Evolutionary conservation across 345 rosid genomes (phyloP).

Genomic region (Ailanthus altissimus): DNA sequence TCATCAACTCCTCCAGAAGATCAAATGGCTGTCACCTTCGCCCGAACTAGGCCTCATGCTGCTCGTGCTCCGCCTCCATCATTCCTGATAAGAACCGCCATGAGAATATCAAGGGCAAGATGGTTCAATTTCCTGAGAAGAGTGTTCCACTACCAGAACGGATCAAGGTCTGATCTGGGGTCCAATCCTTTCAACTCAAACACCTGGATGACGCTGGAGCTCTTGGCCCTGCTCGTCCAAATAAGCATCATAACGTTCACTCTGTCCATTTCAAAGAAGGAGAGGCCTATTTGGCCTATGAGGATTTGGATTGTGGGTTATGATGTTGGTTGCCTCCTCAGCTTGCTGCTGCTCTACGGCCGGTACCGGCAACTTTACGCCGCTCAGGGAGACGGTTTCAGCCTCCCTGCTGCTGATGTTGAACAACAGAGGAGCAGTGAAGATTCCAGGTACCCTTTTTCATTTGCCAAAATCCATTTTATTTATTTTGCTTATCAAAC

Average conservation of each 20-base stretch:
- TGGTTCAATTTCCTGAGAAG: slow-evolving; percentile 94
- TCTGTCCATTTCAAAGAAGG: slow-evolving; percentile 61
- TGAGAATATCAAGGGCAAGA: slow-evolving; percentile 89
- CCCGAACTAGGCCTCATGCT: slow-evolving; percentile 54
- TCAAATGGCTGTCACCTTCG: slow-evolving; percentile 18
- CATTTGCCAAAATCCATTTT: neutral
- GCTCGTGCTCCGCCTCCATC: slow-evolving; percentile 40
- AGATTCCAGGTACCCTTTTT: slow-evolving; percentile 65
- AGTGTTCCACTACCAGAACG: slow-evolving; percentile 95
- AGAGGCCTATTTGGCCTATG: slow-evolving; percentile 92
- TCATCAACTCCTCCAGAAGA: slow-evolving; percentile 46
- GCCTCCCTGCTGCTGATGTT: slow-evolving; percentile 40
- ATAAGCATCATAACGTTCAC: slow-evolving; percentile 62
- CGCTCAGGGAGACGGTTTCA: slow-evolving; percentile 51
- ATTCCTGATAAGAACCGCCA: slow-evolving; percentile 58
- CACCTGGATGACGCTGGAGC: slow-evolving; percentile 87
- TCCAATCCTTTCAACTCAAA: slow-evolving; percentile 89
- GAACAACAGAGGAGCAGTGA: slow-evolving; percentile 81
- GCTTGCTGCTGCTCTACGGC: slow-evolving; percentile 70
- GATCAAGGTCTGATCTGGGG: slow-evolving; percentile 80
- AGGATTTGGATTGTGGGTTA: slow-evolving; percentile 88
- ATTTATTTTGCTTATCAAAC: neutral
- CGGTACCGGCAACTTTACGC: slow-evolving; percentile 54
- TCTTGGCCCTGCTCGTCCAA: slow-evolving; percentile 70
- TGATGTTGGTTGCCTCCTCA: slow-evolving; percentile 77